A percentile compares a stretch with the other conserved stretches of the same genome.
Conservation (phyloP, 2,329 filamentous ascomycete species). For the Penicillium digitatum region DNA sequence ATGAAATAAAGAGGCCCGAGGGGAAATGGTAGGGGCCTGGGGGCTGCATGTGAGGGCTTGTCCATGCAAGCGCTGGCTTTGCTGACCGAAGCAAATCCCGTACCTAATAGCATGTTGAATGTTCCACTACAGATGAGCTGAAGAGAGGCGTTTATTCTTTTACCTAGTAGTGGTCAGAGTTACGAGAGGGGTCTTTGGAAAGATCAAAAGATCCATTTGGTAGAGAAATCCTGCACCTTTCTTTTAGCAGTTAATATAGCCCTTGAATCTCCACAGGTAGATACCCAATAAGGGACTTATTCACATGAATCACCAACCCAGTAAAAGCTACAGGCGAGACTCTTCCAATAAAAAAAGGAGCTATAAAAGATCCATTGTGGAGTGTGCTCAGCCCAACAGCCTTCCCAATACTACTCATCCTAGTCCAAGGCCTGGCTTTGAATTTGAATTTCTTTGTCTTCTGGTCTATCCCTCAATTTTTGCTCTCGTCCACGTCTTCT, state of each 20-base stretch:
- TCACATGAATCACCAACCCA: background rate
- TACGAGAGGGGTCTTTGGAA: background rate
- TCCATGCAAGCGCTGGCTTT: background rate
- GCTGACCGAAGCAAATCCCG: background rate
- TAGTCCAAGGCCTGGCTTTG: background rate
- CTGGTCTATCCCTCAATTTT: background rate
- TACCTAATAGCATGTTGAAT: background rate
- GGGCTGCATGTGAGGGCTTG: too few relatives aligned
- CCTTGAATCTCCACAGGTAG: too few relatives aligned
- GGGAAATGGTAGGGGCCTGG: background rate
- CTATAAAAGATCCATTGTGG: background rate
- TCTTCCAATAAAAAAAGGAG: background rate
- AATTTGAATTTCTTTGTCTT: slow-evolving; percentile 3
- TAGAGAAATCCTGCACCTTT: background rate
- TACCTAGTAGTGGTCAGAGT: background rate
- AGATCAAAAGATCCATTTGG: background rate
- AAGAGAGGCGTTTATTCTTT: background rate
- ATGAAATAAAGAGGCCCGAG: background rate
- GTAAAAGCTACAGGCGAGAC: background rate
- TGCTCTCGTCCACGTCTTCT: background rate
- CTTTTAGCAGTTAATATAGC: background rate
- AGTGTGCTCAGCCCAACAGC: background rate
- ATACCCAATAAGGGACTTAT: background rate
- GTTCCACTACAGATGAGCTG: background rate
- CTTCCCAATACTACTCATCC: background rate